Base-by-base conservation (phyloP, 2,329 filamentous ascomycete genomes). In the Trematosphaeria pertusa region DNA sequence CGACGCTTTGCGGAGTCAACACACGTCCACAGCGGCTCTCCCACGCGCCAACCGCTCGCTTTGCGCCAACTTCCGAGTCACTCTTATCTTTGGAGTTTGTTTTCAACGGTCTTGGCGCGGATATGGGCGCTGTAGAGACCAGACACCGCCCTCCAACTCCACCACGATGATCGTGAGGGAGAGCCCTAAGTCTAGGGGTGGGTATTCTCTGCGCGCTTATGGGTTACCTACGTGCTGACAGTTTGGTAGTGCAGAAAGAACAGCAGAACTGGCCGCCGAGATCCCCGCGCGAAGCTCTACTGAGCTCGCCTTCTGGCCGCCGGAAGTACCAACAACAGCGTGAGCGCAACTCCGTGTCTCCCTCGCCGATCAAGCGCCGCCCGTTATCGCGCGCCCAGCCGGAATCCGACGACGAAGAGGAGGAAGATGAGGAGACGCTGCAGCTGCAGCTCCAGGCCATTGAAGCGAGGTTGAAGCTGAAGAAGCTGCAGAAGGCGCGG, bases 391-490 rank as follows among this genome's bases (percentile, higher is more conserved):
- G 56, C 28, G 54, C 37, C 19, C 41, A 46, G 22, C 39, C 37
- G 5, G 40, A 46, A n/a, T 26, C 34, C 3, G 38, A 85, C 8
- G 84, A 87, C 0, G 87, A 88, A 2, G 87, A 78, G 9, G 92
- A 97, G 67, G 92, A 97, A 4, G 88, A 80, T 7, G 93, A 97
- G 70, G 92, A 97, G 76, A 95, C 86, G 1, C 75, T 97, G 24
- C 85, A 95, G 65, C 76, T 99, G 52, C 87, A 96, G 68, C 77
- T 97, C 4, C 86, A 92, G 55, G 91, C 89, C 44, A 96, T 99
- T 48, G 87, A 97, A 71, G 91, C 92, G 5, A 87, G 88, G 50
- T 75, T 97, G 41, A 94, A 87, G 71, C 73, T 97, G 55, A 97
- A 97, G 72, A 91, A 87, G 64, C 75, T 97, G 11, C 89, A 94